Evolutionary conservation across 352 stramenopile species (phyloP).

Genomic region (Globisporangium irregulare): DNA sequence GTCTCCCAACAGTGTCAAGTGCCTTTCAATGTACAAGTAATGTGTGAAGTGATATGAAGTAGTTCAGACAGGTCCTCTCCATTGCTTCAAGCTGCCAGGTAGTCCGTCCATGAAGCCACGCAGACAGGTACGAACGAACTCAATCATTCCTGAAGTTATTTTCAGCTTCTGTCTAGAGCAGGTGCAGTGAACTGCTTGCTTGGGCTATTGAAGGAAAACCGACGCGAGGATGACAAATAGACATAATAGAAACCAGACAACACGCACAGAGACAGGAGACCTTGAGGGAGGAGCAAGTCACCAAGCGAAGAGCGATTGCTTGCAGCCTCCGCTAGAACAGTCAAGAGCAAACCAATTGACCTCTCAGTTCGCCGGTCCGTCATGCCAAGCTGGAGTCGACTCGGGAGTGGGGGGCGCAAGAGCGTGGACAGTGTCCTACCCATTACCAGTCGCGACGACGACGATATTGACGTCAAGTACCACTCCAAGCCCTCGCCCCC

Average conservation of each 20-base stretch:
- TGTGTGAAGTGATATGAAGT: background rate
- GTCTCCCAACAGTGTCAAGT: background rate
- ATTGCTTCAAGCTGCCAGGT: background rate
- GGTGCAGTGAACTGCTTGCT: no score
- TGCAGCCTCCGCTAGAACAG: background rate
- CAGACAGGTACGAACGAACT: background rate
- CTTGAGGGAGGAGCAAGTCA: no score
- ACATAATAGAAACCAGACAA: no score
- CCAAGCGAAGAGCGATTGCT: background rate
- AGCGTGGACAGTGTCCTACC: slow-evolving; percentile 8
- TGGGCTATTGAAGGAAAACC: no score
- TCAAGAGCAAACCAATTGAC: background rate
- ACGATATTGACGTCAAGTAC: slow-evolving; percentile 14
- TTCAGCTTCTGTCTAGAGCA: no score
- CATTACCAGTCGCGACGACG: background rate
- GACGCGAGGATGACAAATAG: no score
- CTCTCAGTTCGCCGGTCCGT: background rate
- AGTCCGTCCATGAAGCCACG: background rate
- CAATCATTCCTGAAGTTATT: no score
- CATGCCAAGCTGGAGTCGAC: slow-evolving; percentile 20
- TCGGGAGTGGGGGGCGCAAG: slow-evolving; percentile 1
- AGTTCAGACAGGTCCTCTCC: no score
- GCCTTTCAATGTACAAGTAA: background rate
- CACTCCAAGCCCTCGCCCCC: slow-evolving; percentile 10
- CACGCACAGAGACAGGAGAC: no score